Evolutionary conservation across 176 grass and related monocot species (phyloP).

Genomic region (bread wheat (Triticum aestivum)): IWGSC_CS_RefSeq_v2.1 NC_057799.1:603230152-603230651

Average conservation of each 20-base stretch:
- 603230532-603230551: slow-evolving; percentile 2
- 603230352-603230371: not conserved
- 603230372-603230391: not conserved
- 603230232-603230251: not conserved
- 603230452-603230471: slow-evolving; percentile 13
- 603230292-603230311: not conserved
- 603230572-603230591: slow-evolving; percentile 10
- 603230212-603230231: not conserved
- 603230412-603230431: not conserved
- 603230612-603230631: not conserved
- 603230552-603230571: slow-evolving; percentile 37
- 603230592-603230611: slow-evolving; percentile 5
- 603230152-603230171: not conserved
- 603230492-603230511: not conserved
- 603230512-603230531: slow-evolving; percentile 41
- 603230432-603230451: not conserved
- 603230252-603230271: not conserved
- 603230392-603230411: not conserved
- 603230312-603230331: not conserved
- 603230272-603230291: not conserved
- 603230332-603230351: not conserved
- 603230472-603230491: not conserved
- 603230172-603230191: not conserved
- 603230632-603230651: not conserved
- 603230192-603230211: not conserved